Conservation (phyloP, 768 basidiomycete species). For the Boletus sp. region DNA sequence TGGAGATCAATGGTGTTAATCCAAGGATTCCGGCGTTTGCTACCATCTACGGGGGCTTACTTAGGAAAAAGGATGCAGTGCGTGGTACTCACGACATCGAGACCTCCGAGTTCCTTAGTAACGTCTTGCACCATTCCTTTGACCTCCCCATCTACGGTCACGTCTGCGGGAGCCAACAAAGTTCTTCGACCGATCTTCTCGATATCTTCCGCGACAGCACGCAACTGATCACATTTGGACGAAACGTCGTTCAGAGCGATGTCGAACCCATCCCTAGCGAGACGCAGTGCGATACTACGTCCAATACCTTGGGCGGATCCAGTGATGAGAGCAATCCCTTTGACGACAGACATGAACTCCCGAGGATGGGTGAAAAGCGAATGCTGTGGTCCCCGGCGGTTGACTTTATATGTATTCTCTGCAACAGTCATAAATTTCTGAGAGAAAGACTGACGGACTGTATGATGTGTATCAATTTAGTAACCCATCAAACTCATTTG, state of each 20-base stretch:
- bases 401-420: too few species aligned
- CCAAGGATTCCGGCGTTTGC: slow-evolving; percentile 10
- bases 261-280: slow-evolving; percentile 21
- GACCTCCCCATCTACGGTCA: slow-evolving; percentile 2
- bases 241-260: slow-evolving; percentile 29
- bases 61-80: background rate
- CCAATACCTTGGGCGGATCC: slow-evolving; percentile 32
- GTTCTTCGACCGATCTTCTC: slow-evolving; percentile 13
- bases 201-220: slow-evolving; percentile 6
- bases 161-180: slow-evolving; percentile 12
- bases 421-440: too few species aligned
- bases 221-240: slow-evolving; percentile 8
- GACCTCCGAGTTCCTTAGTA: background rate
- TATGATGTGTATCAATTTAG: too few species aligned
- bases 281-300: slow-evolving; percentile 12
- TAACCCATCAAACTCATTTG: too few species aligned
- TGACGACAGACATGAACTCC: background rate
- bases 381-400: too few species aligned
- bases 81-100: slow-evolving; percentile 3
- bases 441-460: too few species aligned
- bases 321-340: slow-evolving; percentile 31
- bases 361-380: too few species aligned
- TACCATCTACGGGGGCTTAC: slow-evolving; percentile 3
- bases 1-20: background rate
- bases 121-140: background rate